Base-by-base conservation (phyloP, 805 yeast species). In the Brettanomyces bruxellensis region DNA sequence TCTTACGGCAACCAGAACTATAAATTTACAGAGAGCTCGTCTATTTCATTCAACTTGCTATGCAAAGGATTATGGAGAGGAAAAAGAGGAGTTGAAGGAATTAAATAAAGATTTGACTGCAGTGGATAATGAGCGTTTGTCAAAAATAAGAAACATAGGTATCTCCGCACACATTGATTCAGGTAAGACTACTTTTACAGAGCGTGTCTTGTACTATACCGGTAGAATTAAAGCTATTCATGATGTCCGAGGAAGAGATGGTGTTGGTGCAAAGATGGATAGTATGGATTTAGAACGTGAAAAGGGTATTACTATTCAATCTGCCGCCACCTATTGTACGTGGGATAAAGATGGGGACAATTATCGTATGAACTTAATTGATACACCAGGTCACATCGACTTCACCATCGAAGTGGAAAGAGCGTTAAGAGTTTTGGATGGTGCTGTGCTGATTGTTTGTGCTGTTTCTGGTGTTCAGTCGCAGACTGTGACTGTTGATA, bases 241-340 rank as follows among this genome's bases (percentile, higher is more conserved):
- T 61, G 98, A 90, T 67, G 97, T 86, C 41, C 77, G 99, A 65
- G 99, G 99, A 42, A 80, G 93, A 59, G 99, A 93, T 65, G 83
- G 89, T 55, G 98, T 93, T 48, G 99, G 99, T 50, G 99, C 99
- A 47, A 93, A 90, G 70, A 93, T 93, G 99, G 99, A 93, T 67
- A 91, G 90, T 50, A 93, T 93, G 99, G 99, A 93, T 57, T 75
- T 93, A 55, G 99, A 93, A 69, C 81, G 99, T 64, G 99, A 93
- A 67, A 93, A 93, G 65, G 99, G 99, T 67, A 93, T 93, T 61
- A 43, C 99, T 44, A 93, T 93, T 63, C 99, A 93, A 69, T 88
- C 96, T 50, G 99, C 99, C 52, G 99, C 99, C 34, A 93, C 99
- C 2, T 93, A 86, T 71, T 91, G 98, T 72, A 83, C 95, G 43